Conservation (phyloP, 768 basidiomycete species). For the Pisolithus microcarpus region DNA sequence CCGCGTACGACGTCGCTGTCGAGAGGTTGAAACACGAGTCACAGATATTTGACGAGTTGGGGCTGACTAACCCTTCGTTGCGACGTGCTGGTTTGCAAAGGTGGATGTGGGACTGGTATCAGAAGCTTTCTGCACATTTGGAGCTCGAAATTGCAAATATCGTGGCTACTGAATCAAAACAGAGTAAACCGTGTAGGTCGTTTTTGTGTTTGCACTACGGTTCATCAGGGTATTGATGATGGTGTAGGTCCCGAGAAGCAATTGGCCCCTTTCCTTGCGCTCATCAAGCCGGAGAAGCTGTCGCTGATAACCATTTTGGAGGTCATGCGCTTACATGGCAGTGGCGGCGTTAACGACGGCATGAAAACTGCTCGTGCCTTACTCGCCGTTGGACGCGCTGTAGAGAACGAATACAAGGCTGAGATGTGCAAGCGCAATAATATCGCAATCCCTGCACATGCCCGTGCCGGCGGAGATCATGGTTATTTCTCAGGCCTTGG, state of each 20-base stretch:
- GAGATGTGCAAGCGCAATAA: constrained; percentile 64
- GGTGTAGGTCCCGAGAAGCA: constrained; percentile 13
- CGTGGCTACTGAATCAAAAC: constrained; percentile 28
- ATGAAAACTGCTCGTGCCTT: constrained; percentile 88
- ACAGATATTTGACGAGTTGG: constrained; percentile 50
- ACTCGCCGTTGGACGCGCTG: constrained; percentile 69
- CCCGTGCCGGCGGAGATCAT: constrained; percentile 21
- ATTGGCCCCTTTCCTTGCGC: constrained; percentile 64
- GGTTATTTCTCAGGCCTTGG: constrained; percentile 54
- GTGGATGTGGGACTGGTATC: constrained; percentile 89
- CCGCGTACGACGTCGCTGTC: constrained; percentile 77
- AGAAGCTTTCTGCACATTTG: constrained; percentile 45
- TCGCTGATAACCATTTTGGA: constrained; percentile 88
- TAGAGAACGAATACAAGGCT: constrained; percentile 89
- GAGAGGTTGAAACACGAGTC: constrained; percentile 61
- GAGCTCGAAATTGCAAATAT: constrained; percentile 46
- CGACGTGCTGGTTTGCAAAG: constrained; percentile 47
- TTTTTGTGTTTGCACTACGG: background rate
- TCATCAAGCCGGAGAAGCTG: constrained; percentile 70
- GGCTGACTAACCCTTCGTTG: constrained; percentile 41
- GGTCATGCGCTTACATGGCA: constrained; percentile 72
- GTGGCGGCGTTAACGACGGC: constrained; percentile 71
- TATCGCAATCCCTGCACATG: constrained; percentile 40
- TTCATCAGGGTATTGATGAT: background rate
- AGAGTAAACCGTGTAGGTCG: constrained; percentile 3